phyloP scores from a whole-genome alignment of 2,329 filamentous ascomycete genomes.

The Coleophoma crateriformis region DNA sequence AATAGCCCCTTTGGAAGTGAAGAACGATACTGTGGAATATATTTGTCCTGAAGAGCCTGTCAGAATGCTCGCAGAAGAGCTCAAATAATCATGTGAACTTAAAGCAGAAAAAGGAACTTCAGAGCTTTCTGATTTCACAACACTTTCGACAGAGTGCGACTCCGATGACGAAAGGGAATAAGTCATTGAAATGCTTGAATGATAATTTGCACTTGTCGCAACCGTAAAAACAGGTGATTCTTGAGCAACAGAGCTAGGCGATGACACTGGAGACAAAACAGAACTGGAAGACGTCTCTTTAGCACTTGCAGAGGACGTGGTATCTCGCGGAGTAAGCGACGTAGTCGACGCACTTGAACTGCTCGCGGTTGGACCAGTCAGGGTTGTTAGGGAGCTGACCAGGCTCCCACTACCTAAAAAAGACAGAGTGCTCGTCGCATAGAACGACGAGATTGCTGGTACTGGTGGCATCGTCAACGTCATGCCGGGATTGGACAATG shows the following conservation, averaged over 20 bases:
- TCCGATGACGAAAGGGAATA: neutral
- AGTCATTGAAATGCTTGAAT: neutral
- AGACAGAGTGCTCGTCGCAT: neutral
- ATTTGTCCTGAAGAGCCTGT: neutral
- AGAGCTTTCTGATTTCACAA: neutral
- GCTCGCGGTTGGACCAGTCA: neutral
- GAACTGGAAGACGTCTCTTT: neutral
- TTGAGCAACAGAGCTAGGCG: neutral
- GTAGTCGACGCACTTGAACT: neutral
- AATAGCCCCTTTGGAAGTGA: neutral
- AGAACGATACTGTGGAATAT: neutral
- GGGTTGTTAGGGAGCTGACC: conserved; percentile 1
- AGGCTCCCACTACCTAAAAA: conserved; percentile 2
- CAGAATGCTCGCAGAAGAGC: neutral
- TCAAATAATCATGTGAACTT: neutral
- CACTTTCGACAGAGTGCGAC: neutral
- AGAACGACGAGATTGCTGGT: neutral
- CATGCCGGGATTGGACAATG: neutral
- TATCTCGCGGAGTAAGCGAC: neutral
- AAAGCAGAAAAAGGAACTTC: neutral
- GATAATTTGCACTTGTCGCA: neutral
- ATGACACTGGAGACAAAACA: neutral
- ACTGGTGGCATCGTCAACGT: neutral
- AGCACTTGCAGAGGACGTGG: too few species aligned
- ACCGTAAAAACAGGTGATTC: too few species aligned